phyloP scores from a whole-genome alignment of 139 green algal species.

The Volvox reticuliferus region DNA sequence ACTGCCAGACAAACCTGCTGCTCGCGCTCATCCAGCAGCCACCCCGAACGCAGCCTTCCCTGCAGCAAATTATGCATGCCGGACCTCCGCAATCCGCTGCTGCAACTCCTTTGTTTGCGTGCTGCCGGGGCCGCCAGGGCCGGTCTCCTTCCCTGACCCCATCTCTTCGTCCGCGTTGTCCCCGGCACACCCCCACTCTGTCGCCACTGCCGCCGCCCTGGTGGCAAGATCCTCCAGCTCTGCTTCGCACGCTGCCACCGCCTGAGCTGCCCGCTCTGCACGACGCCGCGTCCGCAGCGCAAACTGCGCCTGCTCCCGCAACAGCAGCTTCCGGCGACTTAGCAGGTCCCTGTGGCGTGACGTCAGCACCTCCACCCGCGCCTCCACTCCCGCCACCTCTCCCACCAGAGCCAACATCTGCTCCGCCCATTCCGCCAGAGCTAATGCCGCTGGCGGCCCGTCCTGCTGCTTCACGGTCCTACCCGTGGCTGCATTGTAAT shows the following conservation, averaged over 20 bases:
- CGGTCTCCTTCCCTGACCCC: neutral
- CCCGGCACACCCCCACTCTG: neutral
- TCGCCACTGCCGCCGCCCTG: neutral
- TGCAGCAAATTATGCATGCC: conserved; percentile 10
- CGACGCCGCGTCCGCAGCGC: conserved; percentile 25
- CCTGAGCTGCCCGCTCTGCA: neutral
- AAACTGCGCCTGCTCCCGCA: conserved; percentile 5
- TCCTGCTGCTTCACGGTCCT: neutral
- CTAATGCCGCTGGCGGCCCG: too few relatives aligned
- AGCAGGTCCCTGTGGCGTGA: neutral
- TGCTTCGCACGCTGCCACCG: conserved; percentile 8
- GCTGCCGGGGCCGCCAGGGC: neutral
- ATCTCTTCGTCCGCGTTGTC: neutral
- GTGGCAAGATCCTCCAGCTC: conserved; percentile 25
- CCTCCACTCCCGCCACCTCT: conserved; percentile 4
- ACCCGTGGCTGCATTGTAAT: neutral
- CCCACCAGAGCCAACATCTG: conserved; percentile 9
- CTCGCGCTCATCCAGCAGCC: conserved; percentile 46
- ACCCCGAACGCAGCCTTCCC: conserved; percentile 1
- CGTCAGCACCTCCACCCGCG: conserved; percentile 1
- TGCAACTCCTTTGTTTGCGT: neutral
- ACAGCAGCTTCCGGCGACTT: neutral
- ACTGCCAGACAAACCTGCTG: conserved; percentile 24
- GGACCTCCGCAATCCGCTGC: conserved; percentile 44
- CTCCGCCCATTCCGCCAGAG: neutral